These are phyloP conservation scores for Paecilomyces fulvus DNA, from an alignment of 2,329 filamentous ascomycete genomes.

Conservation along the genomic window DNA sequence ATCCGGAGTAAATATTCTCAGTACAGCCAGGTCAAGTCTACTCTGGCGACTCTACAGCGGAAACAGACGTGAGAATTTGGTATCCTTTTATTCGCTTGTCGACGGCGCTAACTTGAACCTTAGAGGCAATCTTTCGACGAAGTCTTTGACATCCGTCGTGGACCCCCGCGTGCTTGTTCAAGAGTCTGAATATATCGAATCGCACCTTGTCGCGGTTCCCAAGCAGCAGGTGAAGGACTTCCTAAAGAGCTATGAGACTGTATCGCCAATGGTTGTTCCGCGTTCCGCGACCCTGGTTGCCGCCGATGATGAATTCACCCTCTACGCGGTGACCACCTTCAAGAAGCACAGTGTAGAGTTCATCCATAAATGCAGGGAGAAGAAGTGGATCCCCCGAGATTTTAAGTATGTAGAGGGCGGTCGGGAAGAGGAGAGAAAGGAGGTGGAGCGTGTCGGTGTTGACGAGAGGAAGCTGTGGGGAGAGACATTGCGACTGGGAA, in stretches of 20 bases:
- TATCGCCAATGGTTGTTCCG: conserved; percentile 87
- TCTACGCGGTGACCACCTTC: conserved; percentile 86
- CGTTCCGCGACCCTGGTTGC: conserved; percentile 73
- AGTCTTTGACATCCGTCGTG: conserved; percentile 84
- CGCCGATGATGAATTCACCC: conserved; percentile 78
- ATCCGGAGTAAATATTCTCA: conserved; percentile 91
- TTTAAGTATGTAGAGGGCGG: conserved; percentile 90
- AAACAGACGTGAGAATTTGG: conserved; percentile 66
- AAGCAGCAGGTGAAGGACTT: conserved; percentile 77
- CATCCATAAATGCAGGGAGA: conserved; percentile 81
- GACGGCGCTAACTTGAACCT: conserved; percentile 1
- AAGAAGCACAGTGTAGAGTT: conserved; percentile 87
- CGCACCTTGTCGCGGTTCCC: conserved; percentile 85
- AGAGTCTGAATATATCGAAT: conserved; percentile 94
- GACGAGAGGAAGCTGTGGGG: conserved; percentile 91
- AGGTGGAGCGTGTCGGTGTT: conserved; percentile 70
- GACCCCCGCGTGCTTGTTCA: conserved; percentile 71
- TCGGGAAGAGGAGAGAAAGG: conserved; percentile 77
- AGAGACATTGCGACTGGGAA: conserved; percentile 75
- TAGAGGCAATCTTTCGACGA: conserved; percentile 87
- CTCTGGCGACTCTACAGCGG: conserved; percentile 69
- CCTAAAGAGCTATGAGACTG: conserved; percentile 76
- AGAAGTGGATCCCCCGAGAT: conserved; percentile 89
- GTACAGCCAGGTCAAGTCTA: conserved; percentile 86
- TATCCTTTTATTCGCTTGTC: not conserved